Base-by-base conservation (phyloP, 345 rosid genomes). In the Ricinus communis region DNA sequence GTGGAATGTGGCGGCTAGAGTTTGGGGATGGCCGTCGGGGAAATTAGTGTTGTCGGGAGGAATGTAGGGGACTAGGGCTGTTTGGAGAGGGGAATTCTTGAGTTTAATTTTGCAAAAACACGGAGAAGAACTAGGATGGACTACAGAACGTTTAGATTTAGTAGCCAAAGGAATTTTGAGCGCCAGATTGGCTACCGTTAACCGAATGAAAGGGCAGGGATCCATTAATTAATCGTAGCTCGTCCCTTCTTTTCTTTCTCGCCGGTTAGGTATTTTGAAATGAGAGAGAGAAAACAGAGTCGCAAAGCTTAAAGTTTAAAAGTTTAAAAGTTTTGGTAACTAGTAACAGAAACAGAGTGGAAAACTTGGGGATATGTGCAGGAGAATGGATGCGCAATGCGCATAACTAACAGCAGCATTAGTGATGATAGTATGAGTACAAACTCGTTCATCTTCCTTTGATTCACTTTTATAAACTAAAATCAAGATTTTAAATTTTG, bases 161-260 rank as follows among this genome's bases (percentile, higher is more conserved):
- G 95, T 67, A 5, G 93, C 90, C 0, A 81, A 74, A 5, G 98
- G 96, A 58, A 91, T 68, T 69, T 86, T 88, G 58, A 93, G 81
- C 33, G 94, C 96, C 19, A 94, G 83, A 60, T 84, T 86, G 24
- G 83, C 86, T 1, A 94, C 88, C 18, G 95, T 83, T 21, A 93
- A 79, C 46, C 96, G 94, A 36, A 91, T 85, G 84, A 89, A 93
- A 53, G 95, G 97, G 77, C 97, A 91, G 15, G 97, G 97, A 84
- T 94, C 98, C 98, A 94, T 94, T n/a, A 19, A 8, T 49, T 9
- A 9, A 43, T 43, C 1, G 43, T 9, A 43, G 0, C 9, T 2
- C 21, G 4, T 21, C 12, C 12, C 16, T 28, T 13, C 43, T 8
- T 47, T 46, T 55, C 63, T 31, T 45, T 11, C 46, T 1, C 22